Percentiles rank a stretch among this genome's conserved stretches.
Conservation (phyloP, 2,329 filamentous ascomycete genomes). For the Fusarium sambucinum region DNA sequence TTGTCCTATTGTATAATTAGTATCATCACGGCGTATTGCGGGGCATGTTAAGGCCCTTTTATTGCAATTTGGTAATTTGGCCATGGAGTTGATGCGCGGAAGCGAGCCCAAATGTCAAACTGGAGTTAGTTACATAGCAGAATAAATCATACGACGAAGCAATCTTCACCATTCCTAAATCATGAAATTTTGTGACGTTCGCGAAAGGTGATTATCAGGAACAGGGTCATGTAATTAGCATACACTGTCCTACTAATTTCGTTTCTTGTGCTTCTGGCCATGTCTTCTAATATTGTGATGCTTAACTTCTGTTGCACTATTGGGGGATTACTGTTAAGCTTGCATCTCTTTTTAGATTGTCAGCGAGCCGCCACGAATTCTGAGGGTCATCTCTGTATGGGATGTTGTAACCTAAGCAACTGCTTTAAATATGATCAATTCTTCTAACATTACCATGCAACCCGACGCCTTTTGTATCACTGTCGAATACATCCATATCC, state of each 20-base stretch:
- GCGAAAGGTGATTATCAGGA: neutral
- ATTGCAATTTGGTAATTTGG: conserved; percentile 9
- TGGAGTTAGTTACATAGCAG: conserved; percentile 28
- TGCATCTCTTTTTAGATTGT: no score
- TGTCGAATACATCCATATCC: neutral
- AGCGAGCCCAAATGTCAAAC: conserved; percentile 19
- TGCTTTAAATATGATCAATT: conserved; percentile 6
- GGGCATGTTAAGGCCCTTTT: conserved; percentile 2
- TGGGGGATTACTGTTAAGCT: no score
- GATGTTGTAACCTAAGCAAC: neutral
- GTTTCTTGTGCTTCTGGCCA: no score
- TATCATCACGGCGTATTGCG: neutral
- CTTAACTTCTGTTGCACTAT: no score
- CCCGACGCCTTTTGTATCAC: conserved; percentile 19
- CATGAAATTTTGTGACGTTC: neutral
- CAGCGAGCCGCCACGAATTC: no score
- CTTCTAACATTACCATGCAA: conserved; percentile 5
- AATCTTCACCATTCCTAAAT: neutral
- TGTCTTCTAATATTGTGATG: no score
- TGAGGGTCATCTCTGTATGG: no score
- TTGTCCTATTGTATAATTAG: conserved; percentile 18
- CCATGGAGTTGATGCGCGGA: conserved; percentile 22
- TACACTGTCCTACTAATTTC: no score
- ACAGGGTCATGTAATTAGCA: neutral
- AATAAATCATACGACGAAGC: conserved; percentile 16